These are phyloP conservation scores for Scopulariopsis brevicaulis DNA, from an alignment of 2,329 filamentous ascomycete species.

Conservation along the genomic window DNA sequence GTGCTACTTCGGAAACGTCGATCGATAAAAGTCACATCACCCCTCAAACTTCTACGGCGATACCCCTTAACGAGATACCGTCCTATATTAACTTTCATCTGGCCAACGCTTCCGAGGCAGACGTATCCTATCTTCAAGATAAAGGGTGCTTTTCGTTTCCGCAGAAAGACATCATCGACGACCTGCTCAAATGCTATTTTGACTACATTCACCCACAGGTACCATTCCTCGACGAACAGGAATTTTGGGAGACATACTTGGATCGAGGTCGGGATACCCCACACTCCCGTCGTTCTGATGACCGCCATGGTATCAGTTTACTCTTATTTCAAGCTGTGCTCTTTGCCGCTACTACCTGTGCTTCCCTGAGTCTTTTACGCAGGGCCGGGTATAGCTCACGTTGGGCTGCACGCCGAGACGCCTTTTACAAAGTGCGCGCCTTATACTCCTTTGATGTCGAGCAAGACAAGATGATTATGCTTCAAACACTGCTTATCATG, in stretches of 20 bases:
- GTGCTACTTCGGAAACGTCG: background rate
- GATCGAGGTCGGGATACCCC: background rate
- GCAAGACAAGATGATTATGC: conserved; percentile 52
- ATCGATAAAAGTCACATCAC: background rate
- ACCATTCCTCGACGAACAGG: background rate
- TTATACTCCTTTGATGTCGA: conserved; percentile 64
- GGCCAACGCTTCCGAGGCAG: background rate
- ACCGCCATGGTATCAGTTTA: background rate
- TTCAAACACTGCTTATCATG: conserved; percentile 54
- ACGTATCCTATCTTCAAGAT: background rate
- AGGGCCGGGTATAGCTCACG: background rate
- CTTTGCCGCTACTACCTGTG: background rate
- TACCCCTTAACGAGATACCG: background rate
- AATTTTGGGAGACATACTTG: background rate
- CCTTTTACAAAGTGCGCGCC: background rate
- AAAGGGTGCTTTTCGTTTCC: background rate
- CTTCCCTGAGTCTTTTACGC: background rate
- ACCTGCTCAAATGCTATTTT: background rate
- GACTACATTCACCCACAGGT: background rate
- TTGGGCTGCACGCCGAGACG: background rate
- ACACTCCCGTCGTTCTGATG: background rate
- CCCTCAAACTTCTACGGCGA: background rate
- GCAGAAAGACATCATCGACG: background rate
- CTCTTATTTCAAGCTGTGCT: background rate
- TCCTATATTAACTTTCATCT: background rate